Evolutionary conservation across 129 eudicot species (phyloP).

Genomic region (Smallanthus sonchifolius): DNA sequence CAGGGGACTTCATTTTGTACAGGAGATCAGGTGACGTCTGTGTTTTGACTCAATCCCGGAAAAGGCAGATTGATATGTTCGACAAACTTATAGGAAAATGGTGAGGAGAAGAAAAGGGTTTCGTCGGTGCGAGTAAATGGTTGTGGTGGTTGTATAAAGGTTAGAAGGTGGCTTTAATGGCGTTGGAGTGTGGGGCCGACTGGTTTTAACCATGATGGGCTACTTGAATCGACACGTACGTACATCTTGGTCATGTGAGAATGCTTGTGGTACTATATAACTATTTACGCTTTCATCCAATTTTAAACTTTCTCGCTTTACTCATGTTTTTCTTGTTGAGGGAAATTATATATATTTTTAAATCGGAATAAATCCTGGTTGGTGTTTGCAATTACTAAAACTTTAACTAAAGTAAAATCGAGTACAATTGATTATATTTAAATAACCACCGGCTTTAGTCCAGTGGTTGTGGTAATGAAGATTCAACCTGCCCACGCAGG

Average conservation of each 20-base stretch:
- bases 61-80: background rate
- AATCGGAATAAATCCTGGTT: no score
- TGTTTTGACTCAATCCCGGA: no score
- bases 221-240: conserved; percentile 20
- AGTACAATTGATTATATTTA: no score
- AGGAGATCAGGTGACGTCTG: no score
- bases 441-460: no score
- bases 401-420: background rate
- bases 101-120: background rate
- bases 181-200: conserved; percentile 12
- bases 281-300: background rate
- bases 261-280: background rate
- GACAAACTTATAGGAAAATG: background rate
- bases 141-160: conserved; percentile 14
- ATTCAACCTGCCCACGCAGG: no score
- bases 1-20: conserved; percentile 43
- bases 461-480: no score
- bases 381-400: background rate
- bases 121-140: conserved; percentile 24
- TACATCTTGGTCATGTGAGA: conserved; percentile 21
- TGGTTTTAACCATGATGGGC: conserved; percentile 6
- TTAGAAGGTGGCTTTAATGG: conserved; percentile 26
- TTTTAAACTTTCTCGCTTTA: background rate
- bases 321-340: background rate
- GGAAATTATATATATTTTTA: no score